Evolutionary conservation across 352 stramenopile genomes (phyloP), one percentile per base, ranked within the genome.

Genomic region (Phytophthora pluvialis): DNA sequence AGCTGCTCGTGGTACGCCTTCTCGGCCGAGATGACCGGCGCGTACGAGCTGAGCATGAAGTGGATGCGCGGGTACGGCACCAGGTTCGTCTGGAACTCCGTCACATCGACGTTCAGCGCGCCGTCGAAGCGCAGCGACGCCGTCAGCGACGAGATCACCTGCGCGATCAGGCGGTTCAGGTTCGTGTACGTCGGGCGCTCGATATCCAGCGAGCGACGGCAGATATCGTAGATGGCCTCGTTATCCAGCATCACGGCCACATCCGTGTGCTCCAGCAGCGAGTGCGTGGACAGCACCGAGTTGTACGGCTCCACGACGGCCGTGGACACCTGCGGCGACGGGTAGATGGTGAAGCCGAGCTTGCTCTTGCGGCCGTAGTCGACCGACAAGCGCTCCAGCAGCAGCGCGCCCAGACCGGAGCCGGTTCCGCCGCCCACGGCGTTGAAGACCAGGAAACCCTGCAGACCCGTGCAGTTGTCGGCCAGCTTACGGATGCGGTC

Each of bases 21-120:
- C 77, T 99, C 96, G 10, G 93, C 91, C 42, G 94, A 98, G 67
- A 99, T 99, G 45, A 99, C 91, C 6, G 98, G 98, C 36, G 98
- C 97, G 73, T 99, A 99, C 43, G 96, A 98, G 45, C 89, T 99
- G 28, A 99, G 86, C 95, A 99, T 99, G 80, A 99, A 99, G 86
- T 99, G 97, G 80, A 99, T 99, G 63, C 97, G 96, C 50, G 97
- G 97, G 87, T 99, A 99, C 31, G 97, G 97, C 58, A 99, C 97
- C 75, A 99, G 77, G 88, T 99, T 99, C 55, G 96, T 99, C 83
- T 99, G 96, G 90, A 99, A 99, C 83, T 99, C 97, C n/a, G 94
- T 99, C 52, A 99, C 86, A 92, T 99, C 97, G 47, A 99, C 96
- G 78, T 99, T 99, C 21, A 99, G 81, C 32, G 95, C 88, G 67